phyloP scores from a whole-genome alignment of 2,329 filamentous ascomycete genomes.

The Chrysosporium keratinophilum region DNA sequence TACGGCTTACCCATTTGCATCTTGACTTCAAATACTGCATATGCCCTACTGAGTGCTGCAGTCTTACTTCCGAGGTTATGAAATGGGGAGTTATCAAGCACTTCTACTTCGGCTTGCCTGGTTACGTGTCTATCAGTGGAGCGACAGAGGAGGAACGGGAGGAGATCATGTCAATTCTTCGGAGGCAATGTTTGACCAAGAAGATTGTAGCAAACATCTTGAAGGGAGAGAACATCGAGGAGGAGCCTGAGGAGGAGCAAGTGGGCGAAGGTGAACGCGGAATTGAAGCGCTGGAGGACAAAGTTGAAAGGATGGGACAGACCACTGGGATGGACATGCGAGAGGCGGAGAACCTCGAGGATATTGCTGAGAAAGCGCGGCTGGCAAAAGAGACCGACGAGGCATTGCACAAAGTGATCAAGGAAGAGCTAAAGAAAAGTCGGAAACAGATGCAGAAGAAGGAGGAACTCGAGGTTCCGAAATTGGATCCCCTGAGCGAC shows the following conservation, averaged over 20 bases:
- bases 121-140: slow-evolving; percentile 16
- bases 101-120: slow-evolving; percentile 18
- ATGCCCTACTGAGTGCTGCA: slow-evolving; percentile 19
- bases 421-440: neutral
- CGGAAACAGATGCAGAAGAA: neutral
- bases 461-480: neutral
- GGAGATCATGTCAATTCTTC: slow-evolving; percentile 4
- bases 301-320: neutral
- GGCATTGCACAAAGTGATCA: neutral
- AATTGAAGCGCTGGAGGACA: neutral
- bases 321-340: neutral
- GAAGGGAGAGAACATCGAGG: neutral
- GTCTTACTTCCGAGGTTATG: slow-evolving; percentile 16
- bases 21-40: slow-evolving; percentile 18
- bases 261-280: no score
- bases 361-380: no score
- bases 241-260: neutral
- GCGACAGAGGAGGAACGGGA: slow-evolving; percentile 11
- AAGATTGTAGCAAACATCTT: neutral
- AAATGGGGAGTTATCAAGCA: slow-evolving; percentile 16
- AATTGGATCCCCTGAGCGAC: neutral
- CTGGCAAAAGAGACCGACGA: neutral
- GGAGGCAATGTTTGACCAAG: neutral
- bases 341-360: no score
- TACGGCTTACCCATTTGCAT: slow-evolving; percentile 16